Evolutionary conservation across 257 asterid genomes (phyloP), one percentile per base, ranked within the genome.

Genomic region (Echium plantagineum): DNA sequence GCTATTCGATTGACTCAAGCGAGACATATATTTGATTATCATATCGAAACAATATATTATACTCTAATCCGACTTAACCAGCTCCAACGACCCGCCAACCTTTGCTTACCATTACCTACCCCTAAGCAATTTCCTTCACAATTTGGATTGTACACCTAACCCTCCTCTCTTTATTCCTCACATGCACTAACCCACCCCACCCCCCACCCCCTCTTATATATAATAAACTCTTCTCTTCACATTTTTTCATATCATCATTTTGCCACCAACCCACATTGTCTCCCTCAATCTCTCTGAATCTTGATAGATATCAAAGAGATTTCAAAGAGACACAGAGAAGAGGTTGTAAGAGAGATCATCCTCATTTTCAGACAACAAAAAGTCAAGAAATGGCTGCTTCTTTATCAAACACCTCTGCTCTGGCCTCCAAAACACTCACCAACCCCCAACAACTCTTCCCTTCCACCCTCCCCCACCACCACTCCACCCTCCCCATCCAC

Each of bases 341-440:
- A 46, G 19, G 59, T 60, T 21, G 28, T 28, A 22, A 59, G 32
- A 28, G 32, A 28, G 7, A 28, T 2, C 32, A 28, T 28, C 32
- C 32, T 28, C 32, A 28, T 28, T 28, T 28, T 3, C 32, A 28
- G 31, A 19, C 35, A 24, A 52, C 3, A 35, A 69, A 20, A 63
- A 24, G 26, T 24, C 26, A 24, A 24, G 2, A 58, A 20, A 31
- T 57, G 30, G 48, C 55, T 48, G 79, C 79, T 89, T 84, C 90
- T 49, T 66, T 86, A 42, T 74, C 86, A 12, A 81, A 76, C 73
- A 56, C 89, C 70, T 74, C 76, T 4, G 70, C 87, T 58, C 20
- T 86, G 31, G 68, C 80, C 55, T 81, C 86, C 7, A 81, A 78
- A 71, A 71, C 82, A 18, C 66, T 72, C 63, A 65, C 71, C 63